Base-by-base conservation (phyloP, 495 filamentous ascomycete species). In the Aspergillus campestris region DNA sequence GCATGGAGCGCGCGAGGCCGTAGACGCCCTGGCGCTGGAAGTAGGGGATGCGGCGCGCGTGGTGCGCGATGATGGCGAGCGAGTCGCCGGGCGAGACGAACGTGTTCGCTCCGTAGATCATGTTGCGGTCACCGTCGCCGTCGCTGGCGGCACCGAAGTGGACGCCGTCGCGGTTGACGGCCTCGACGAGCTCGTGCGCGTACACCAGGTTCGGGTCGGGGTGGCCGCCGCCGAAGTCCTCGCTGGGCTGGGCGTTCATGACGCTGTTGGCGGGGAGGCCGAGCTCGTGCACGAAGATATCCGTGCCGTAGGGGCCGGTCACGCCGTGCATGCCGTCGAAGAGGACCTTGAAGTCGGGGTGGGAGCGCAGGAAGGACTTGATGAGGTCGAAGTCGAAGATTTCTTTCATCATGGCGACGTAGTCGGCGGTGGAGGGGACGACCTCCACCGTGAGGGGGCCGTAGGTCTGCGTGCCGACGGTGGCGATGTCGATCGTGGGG, bases 151-250 rank as follows among this genome's bases (percentile, higher is more conserved):
- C 92, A 55, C 92, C 92, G 61, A 98, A 97, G 56, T 92, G 94
- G 53, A 98, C 87, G 31, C 78, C 76, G 53, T 89, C 81, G 70
- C 88, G 86, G 68, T 98, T 85, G 13, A 98, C 92, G 36, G 80
- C 87, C 59, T 92, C 89, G 41, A 98, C 92, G 7, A 98, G 77
- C 32, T 89, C 91, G 68, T 94, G 87, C 1, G 92, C 92, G 52
- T 98, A 98, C n/a, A 92, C 94, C 13, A 98, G 78, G 70, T 98
- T 98, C 44, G 92, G 92, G 65, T 98, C 92, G 14, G 92, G 92
- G 71, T 98, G 92, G 47, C 92, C 91, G 48, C 92, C 92, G 51
- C 86, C 86, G 70, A 98, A 98, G 73, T 97, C 89, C 37, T 89
- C 88, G 33, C 80, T 84, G 31, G 92, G 89, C 43, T 83, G 72